Evolutionary conservation across 202 grass and related monocot species (phyloP).

Genomic region (Zoysia matrella): DNA sequence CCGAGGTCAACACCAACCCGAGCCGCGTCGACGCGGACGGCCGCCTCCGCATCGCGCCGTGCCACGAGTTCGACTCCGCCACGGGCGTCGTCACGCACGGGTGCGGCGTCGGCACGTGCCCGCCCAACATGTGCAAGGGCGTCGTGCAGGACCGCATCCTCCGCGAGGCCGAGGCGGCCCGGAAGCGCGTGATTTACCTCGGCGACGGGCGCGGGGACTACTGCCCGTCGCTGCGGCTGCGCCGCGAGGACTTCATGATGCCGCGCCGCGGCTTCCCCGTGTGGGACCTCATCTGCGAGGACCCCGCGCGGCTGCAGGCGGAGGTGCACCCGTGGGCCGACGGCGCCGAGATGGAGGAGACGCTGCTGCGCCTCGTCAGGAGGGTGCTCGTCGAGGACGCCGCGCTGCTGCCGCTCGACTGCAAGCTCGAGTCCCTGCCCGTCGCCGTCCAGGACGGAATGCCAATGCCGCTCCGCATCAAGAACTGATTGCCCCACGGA

Average conservation of each 20-base stretch:
- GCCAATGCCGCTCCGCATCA: slow-evolving; percentile 56
- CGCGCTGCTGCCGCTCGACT: slow-evolving; percentile 39
- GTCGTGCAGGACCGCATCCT: slow-evolving; percentile 61
- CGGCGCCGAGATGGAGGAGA: slow-evolving; percentile 56
- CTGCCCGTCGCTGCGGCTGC: slow-evolving; percentile 69
- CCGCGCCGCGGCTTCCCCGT: slow-evolving; percentile 64
- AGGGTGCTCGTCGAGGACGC: slow-evolving; percentile 37
- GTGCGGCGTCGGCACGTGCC: slow-evolving; percentile 63
- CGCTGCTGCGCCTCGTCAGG: slow-evolving; percentile 55
- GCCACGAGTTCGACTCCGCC: slow-evolving; percentile 52
- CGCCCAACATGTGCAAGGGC: slow-evolving; percentile 94
- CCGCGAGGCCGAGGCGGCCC: slow-evolving; percentile 12
- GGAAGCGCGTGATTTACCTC: slow-evolving; percentile 69
- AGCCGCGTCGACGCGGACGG: slow-evolving; percentile 57
- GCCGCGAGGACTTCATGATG: slow-evolving; percentile 57
- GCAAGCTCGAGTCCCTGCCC: slow-evolving; percentile 57
- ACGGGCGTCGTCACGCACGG: slow-evolving; percentile 48
- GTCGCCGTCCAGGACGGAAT: slow-evolving; percentile 43
- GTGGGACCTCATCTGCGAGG: slow-evolving; percentile 70
- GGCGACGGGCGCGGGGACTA: slow-evolving; percentile 82
- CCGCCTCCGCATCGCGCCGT: slow-evolving; percentile 64
- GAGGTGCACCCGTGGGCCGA: slow-evolving; percentile 71
- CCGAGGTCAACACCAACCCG: slow-evolving; percentile 82
- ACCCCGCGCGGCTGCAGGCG: slow-evolving; percentile 50
- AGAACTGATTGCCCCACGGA: slow-evolving; percentile 32